Percentiles rank a stretch among this genome's conserved stretches.
phyloP scores from a whole-genome alignment of 2,329 filamentous ascomycete genomes.

The Trichoderma sp. region DNA sequence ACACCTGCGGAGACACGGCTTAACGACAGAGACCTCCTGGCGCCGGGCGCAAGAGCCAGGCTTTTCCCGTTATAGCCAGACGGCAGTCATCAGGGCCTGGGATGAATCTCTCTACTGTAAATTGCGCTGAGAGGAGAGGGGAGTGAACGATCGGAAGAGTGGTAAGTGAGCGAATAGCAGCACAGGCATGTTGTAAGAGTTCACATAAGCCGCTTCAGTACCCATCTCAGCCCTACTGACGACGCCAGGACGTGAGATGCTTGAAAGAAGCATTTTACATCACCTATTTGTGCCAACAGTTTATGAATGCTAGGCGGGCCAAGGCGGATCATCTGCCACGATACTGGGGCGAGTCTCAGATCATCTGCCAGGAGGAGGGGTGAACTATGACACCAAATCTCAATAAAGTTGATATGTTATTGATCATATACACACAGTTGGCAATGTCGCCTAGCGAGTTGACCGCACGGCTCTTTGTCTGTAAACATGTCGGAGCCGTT shows the following conservation, averaged over 20 bases:
- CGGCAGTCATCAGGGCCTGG: not conserved
- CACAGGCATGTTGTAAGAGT: not conserved
- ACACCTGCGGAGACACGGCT: constrained; percentile 1
- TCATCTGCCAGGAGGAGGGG: not conserved
- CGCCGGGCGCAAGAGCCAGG: not conserved
- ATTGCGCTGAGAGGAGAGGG: not conserved
- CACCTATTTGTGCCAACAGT: not conserved
- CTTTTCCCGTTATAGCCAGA: not conserved
- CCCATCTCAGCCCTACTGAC: not conserved
- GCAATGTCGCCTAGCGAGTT: not conserved
- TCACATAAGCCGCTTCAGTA: not conserved
- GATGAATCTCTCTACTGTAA: not conserved
- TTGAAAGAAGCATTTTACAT: not conserved
- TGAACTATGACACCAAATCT: not conserved
- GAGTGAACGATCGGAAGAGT: not conserved
- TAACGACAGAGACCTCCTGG: not conserved
- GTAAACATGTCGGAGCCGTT: not conserved
- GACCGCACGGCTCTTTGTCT: not conserved
- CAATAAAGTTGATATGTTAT: not conserved
- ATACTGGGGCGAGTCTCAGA: not conserved
- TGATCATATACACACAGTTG: not conserved
- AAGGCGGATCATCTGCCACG: not conserved
- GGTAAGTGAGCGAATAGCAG: not conserved
- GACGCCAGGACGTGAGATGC: not conserved
- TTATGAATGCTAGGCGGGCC: not conserved